Evolutionary conservation across 306 rosid genomes (phyloP), one percentile per base, ranked within the genome.

Genomic region (Casuarina glauca): DNA sequence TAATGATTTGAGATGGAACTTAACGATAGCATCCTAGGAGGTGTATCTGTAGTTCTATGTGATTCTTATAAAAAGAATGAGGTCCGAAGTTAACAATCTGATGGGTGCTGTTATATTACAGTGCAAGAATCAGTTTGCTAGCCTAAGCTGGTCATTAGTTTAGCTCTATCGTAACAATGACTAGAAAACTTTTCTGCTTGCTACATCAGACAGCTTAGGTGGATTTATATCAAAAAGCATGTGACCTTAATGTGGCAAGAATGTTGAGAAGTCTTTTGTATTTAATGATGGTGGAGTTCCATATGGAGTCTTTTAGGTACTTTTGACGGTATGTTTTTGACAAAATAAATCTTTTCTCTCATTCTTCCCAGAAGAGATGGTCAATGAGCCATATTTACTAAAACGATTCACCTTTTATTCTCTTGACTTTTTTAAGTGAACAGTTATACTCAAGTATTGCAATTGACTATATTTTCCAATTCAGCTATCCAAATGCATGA

Each of bases 401-500:
- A 6, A 17, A 3, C 26, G 3, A 7, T 57, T 57, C 38, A 19
- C 39, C 4, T 57, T 20, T 57, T 57, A 36, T 57, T 13, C 39
- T 57, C 7, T 26, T 4, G 42, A 66, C 13, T 7, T 15, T 35
- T 5, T 41, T 41, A 8, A 11, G 12, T 41, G 8, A 39, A 66
- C 13, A 39, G 17, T 62, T 35, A 62, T 62, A 12, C 39, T 35
- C 16, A 26, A 11, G 68, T 36, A 2, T 20, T 46, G 19, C 78
- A 53, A 67, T 85, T 77, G 69, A 84, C 61, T 36, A 68, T 74
- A 57, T 69, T 84, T 76, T 73, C 48, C 71, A 60, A 77, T 86
- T 81, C 90, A 92, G 97, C 90, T 67, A 80, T 94, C 5, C 84
- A 90, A 86, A 82, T 83, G 52, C 82, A 86, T 67, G 79, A 84